Base-by-base conservation (phyloP, 2,329 filamentous ascomycete species). In the Botrytis pseudocinerea region DNA sequence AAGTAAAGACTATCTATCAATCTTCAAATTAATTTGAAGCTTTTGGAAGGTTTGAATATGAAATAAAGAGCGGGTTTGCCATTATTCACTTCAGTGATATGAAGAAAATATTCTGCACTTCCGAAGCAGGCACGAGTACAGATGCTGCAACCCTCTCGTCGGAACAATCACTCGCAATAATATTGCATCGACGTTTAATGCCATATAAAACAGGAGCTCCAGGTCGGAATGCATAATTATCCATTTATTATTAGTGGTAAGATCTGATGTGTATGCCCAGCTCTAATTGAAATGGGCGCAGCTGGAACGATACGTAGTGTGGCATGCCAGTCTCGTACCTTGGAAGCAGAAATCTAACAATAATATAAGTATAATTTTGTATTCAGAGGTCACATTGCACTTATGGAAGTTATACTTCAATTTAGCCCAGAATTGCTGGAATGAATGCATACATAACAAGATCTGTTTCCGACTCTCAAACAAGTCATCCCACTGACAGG, bases 321-420 rank as follows among this genome's bases (percentile, higher is more conserved):
- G 1, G n/a, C 25, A 54, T 54, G 12, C 0, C 25, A n/a, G 0
- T n/a, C 12, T 54, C 14, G 12, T n/a, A n/a, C 2, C n/a, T n/a
- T 16, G 12, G 25, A 9, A n/a, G 2, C 12, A 16, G 12, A 32
- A 18, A 18, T 2, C 20, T 2, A 48, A 48, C 7, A 22, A 8
- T 14, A 44, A 44, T 14, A 14, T 0, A 16, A 44, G 42, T 12
- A 44, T 2, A 14, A 44, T 14, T 44, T 42, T 44, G 42, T 44
- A 7, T 44, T 44, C 14, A 44, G 16, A 1, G 38, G 8, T 38
- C 9, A 38, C 38, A 7, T 38, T 1, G 38, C 7, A 38, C 38
- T 38, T 38, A 38, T 38, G 7, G 7, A 4, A 18, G 28, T 4
- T 28, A 0, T 9, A 28, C 51, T 32, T 32, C 18, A 18, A 18